These are phyloP conservation scores for Mycena leptocephala DNA, from an alignment of 768 basidiomycete species.

Conservation along the genomic window DNA sequence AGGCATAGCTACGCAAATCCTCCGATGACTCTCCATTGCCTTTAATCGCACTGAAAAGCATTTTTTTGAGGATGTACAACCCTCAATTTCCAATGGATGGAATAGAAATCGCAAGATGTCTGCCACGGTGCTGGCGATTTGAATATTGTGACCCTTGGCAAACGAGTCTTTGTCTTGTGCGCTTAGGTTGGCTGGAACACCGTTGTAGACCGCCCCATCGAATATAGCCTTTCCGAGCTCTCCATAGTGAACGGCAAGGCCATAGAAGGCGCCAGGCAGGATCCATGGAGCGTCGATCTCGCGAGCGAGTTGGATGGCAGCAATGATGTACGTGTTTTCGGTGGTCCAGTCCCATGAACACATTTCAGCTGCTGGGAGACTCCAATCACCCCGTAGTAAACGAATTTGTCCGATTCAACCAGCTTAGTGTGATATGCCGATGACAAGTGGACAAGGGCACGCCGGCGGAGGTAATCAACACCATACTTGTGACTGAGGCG, in stretches of 20 bases:
- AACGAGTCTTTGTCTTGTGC: background rate
- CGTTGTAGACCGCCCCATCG: background rate
- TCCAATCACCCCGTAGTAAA: background rate
- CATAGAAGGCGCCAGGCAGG: slow-evolving; percentile 17
- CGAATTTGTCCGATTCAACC: no score
- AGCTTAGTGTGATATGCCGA: background rate
- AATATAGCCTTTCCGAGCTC: background rate
- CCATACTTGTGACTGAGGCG: background rate
- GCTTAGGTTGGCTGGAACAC: background rate
- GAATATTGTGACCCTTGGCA: background rate
- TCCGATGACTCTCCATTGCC: background rate
- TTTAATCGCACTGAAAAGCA: background rate
- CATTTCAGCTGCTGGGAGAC: background rate
- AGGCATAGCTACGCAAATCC: no score
- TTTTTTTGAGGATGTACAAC: background rate
- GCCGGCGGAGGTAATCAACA: background rate
- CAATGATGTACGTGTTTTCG: background rate
- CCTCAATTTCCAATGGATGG: background rate
- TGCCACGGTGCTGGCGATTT: background rate
- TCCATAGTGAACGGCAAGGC: background rate
- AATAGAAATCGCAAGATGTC: background rate
- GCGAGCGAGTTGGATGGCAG: slow-evolving; percentile 14
- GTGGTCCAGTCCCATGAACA: background rate
- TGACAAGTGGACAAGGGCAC: slow-evolving; percentile 7
- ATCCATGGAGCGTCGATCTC: slow-evolving; percentile 29